Evolutionary conservation across 2,329 filamentous ascomycete genomes (phyloP), one percentile per base, ranked within the genome.

Genomic region (Alternaria ventricosa): DNA sequence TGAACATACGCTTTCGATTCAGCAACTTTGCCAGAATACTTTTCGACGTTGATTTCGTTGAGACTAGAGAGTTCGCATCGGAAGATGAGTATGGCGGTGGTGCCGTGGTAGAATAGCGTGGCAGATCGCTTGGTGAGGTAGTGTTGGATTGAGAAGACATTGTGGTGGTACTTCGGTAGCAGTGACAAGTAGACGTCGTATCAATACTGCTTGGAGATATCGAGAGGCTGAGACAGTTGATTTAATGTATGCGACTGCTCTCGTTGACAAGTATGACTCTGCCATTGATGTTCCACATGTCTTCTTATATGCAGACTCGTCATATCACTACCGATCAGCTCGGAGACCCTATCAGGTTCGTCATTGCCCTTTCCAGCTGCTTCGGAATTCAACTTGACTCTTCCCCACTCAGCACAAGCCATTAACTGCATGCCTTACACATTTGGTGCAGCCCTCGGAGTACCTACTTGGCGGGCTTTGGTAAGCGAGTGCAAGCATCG

Each of bases 31-130:
- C 22, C 8, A 74, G 54, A 20, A 66, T 61, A 18, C 63, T 69
- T 57, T 72, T 71, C 11, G 63, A 60, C 5, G 64, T 68, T 12
- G 64, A 69, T 6, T 63, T 65, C 28, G 22, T 61, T 12, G 64
- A 69, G 18, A 49, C 28, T 3, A 64, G 15, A 0, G 67, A 73
- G 6, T 61, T 59, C 1, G 53, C 33, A 20, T 68, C 62, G 23
- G 65, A 67, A 1, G 56, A 28, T 15, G 57, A 46, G 49, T 71
- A 69, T n/a, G 67, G 53, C 25, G 65, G 55, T 8, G 66, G 61
- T 11, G 65, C 44, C 15, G 57, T 49, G 5, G 43, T 49, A 15
- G 50, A 49, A 58, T 57, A 62, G 27, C 47, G 41, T 9, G 64
- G 55, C 33, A 36, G 20, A 25, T 60, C 33, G 33, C 12, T 25